Percentiles rank a stretch among this genome's conserved stretches.
These are phyloP conservation scores for Diaporthe vexans DNA, from an alignment of 2,329 filamentous ascomycete genomes.

Conservation along the genomic window DNA sequence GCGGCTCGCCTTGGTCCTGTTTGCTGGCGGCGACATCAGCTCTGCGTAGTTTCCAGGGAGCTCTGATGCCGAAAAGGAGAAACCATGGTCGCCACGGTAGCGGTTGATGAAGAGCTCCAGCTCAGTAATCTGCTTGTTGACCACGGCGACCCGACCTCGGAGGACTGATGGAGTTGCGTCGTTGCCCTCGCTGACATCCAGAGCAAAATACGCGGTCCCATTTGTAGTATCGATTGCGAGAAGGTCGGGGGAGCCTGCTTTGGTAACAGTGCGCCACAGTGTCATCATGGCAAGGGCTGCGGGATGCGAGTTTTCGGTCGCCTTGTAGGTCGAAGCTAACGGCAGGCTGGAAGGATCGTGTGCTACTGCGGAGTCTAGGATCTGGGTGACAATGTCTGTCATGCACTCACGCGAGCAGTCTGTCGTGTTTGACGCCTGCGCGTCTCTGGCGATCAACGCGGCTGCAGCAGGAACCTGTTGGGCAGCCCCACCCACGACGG, in stretches of 20 bases:
- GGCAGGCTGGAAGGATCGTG: conserved; percentile 23
- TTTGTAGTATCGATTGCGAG: conserved; percentile 39
- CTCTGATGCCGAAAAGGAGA: conserved; percentile 43
- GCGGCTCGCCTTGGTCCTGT: conserved; percentile 43
- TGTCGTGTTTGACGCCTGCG: neutral
- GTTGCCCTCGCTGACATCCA: conserved; percentile 44
- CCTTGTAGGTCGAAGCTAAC: conserved; percentile 27
- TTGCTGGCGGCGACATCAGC: conserved; percentile 43
- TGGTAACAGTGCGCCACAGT: conserved; percentile 43
- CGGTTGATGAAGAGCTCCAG: conserved; percentile 45
- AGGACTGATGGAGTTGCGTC: conserved; percentile 40
- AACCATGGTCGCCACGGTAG: conserved; percentile 45
- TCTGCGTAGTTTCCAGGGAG: conserved; percentile 42
- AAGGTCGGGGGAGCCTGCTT: conserved; percentile 43
- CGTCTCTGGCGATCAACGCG: neutral
- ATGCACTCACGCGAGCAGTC: conserved; percentile 8
- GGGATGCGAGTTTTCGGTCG: conserved; percentile 42
- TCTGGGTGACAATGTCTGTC: neutral
- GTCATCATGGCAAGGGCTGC: conserved; percentile 45
- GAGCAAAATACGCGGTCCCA: conserved; percentile 43
- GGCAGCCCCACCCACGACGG: neutral
- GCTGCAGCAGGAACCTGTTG: neutral
- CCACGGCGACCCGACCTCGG: conserved; percentile 44
- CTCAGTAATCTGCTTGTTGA: conserved; percentile 44
- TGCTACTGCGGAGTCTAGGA: conserved; percentile 30